These are phyloP conservation scores for Mrakiaceae sp. DNA, from an alignment of 1,284 basidiomycete species.

Conservation along the genomic window DNA sequence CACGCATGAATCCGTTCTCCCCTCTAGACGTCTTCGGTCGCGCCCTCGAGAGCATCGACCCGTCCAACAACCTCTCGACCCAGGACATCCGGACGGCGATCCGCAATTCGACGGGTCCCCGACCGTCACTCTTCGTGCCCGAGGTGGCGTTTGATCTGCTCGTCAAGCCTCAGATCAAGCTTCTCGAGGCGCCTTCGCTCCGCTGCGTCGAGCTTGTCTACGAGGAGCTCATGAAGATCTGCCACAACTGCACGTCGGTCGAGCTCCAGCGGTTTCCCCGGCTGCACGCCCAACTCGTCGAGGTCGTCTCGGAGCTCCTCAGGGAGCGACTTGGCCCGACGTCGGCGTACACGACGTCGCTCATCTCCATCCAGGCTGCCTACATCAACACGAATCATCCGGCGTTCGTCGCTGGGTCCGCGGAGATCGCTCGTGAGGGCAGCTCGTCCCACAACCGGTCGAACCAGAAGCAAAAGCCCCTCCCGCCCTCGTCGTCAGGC, in stretches of 20 bases:
- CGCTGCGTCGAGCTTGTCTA: slow-evolving; percentile 97
- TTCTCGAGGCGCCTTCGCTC: slow-evolving; percentile 84
- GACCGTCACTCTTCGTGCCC: slow-evolving; percentile 92
- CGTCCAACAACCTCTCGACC: slow-evolving; percentile 79
- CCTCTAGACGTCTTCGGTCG: slow-evolving; percentile 75
- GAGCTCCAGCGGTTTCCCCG: slow-evolving; percentile 95
- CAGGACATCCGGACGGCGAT: slow-evolving; percentile 98
- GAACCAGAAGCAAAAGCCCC: neutral
- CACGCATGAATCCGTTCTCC: neutral
- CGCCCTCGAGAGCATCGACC: slow-evolving; percentile 80
- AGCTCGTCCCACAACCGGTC: neutral
- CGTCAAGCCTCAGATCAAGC: slow-evolving; percentile 97
- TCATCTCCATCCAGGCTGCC: slow-evolving; percentile 95
- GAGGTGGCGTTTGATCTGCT: slow-evolving; percentile 95
- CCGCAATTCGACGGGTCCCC: slow-evolving; percentile 91
- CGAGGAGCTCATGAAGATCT: slow-evolving; percentile 98
- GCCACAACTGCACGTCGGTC: slow-evolving; percentile 53
- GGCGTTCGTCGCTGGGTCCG: slow-evolving; percentile 36
- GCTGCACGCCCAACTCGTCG: slow-evolving; percentile 85
- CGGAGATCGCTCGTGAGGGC: slow-evolving; percentile 34
- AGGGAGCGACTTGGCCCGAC: slow-evolving; percentile 93
- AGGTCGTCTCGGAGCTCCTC: slow-evolving; percentile 92
- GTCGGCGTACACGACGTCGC: slow-evolving; percentile 85
- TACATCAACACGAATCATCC: slow-evolving; percentile 97
- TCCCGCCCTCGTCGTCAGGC: slow-evolving; percentile 18